A percentile compares a stretch with the other conserved stretches of the same genome.
These are phyloP conservation scores for Agrocybe praecox DNA, from an alignment of 768 basidiomycete species.

Conservation along the genomic window DNA sequence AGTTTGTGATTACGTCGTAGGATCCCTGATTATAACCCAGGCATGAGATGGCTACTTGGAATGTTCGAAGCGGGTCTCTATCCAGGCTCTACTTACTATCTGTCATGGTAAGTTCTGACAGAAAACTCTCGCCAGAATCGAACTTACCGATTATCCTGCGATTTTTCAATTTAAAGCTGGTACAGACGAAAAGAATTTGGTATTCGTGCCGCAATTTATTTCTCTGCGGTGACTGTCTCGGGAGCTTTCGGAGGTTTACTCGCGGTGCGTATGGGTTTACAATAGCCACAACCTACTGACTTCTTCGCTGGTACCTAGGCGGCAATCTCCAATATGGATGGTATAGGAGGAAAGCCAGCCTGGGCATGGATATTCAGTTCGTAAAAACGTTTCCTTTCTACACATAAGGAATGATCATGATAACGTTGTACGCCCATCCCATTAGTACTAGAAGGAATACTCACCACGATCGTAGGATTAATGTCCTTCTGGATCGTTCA, in stretches of 20 bases:
- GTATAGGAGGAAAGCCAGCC: conserved; percentile 65
- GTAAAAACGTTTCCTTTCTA: conserved; percentile 10
- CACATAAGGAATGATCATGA: neutral
- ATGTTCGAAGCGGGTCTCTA: conserved; percentile 74
- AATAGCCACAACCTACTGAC: neutral
- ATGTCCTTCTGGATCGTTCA: conserved; percentile 78
- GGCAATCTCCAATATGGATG: conserved; percentile 73
- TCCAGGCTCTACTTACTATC: conserved; percentile 68
- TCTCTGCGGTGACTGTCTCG: conserved; percentile 76
- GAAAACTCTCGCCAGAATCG: conserved; percentile 5
- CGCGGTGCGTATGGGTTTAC: conserved; percentile 45
- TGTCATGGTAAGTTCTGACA: conserved; percentile 60
- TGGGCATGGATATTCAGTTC: conserved; percentile 75
- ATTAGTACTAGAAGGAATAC: conserved; percentile 63
- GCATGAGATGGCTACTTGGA: conserved; percentile 75
- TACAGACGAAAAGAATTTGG: conserved; percentile 78
- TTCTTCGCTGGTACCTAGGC: conserved; percentile 30
- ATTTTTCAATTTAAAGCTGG: conserved; percentile 35
- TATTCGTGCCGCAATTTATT: conserved; percentile 66
- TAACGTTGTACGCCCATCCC: neutral
- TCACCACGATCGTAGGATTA: conserved; percentile 65
- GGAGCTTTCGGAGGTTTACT: conserved; percentile 84
- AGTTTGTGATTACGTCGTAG: too few relatives aligned
- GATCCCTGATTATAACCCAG: conserved; percentile 27
- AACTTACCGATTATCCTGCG: neutral